Conservation (phyloP, 176 grass and related monocot genomes). For the maize (Zea mays) region DNA sequence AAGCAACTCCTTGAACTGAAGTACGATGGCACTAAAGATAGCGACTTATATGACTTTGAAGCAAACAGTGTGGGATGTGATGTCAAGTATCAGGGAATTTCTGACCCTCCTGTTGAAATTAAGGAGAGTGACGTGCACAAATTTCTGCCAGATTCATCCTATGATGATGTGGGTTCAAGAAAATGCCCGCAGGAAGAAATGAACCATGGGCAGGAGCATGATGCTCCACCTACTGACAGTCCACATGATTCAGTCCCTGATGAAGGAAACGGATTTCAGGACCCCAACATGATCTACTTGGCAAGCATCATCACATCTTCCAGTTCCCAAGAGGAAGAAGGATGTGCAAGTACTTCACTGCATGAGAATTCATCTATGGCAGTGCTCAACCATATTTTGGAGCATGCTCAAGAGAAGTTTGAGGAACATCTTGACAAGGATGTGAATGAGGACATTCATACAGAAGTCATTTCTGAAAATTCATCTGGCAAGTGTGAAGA, state of each 20-base stretch:
- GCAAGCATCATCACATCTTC: slow-evolving; percentile 30
- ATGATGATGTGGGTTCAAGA: slow-evolving; percentile 43
- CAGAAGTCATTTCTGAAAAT: slow-evolving; percentile 34
- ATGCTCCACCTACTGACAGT: slow-evolving; percentile 36
- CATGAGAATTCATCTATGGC: slow-evolving; percentile 4
- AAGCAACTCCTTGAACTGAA: slow-evolving; percentile 76
- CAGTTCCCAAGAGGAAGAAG: slow-evolving; percentile 40
- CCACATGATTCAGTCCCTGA: slow-evolving; percentile 45
- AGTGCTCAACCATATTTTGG: slow-evolving; percentile 10
- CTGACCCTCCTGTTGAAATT: slow-evolving; percentile 37
- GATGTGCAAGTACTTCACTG: slow-evolving; percentile 5
- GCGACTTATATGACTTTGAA: slow-evolving; percentile 51
- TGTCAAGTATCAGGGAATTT: slow-evolving; percentile 36
- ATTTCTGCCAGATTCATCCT: slow-evolving; percentile 41
- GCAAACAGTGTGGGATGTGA: slow-evolving; percentile 46
- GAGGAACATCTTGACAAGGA: slow-evolving; percentile 19
- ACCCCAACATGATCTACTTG: slow-evolving; percentile 34
- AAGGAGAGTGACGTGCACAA: slow-evolving; percentile 22
- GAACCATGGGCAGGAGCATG: slow-evolving; percentile 38
- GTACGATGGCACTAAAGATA: slow-evolving; percentile 56
- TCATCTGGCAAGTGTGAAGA: slow-evolving; percentile 38
- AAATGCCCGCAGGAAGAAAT: slow-evolving; percentile 38
- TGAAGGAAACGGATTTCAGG: slow-evolving; percentile 44
- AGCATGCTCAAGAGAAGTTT: slow-evolving; percentile 24
- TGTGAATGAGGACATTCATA: slow-evolving; percentile 24